Base-by-base conservation (phyloP, 192 early-diverging fungal genomes). In the Rhizophagus prolifer region DNA sequence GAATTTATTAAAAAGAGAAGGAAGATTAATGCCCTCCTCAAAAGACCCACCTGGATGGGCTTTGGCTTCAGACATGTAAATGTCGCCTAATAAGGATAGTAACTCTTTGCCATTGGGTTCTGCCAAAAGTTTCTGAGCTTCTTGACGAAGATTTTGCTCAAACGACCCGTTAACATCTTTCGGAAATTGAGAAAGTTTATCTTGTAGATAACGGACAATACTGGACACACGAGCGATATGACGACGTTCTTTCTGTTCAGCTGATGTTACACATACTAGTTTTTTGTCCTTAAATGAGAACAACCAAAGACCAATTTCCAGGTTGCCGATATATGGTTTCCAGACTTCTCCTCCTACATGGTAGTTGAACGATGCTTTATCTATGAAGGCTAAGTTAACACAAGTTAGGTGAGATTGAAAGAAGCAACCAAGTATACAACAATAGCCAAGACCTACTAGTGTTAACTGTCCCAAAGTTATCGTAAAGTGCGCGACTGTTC, bases 351-450 rank as follows among this genome's bases (percentile, higher is more conserved):
- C 31, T 67, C 65, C 65, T 34, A 67, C 65, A 38, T 67, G 21
- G 13, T 21, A 9, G 21, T 67, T 67, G 5, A 67, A 34, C 34
- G 65, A 67, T n/a, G 31, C 31, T 41, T 67, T 67, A 67, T 7
- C 19, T 23, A 4, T 16, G 9, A 67, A n/a, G 36, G 21, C 65
- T 67, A 36, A 25, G 4, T 9, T 54, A 38, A 38, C 47, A 19
- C 10, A 62, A 62, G 30, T 30, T 25, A n/a, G 10, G 10, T 31
- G 16, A 65, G 16, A n/a, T 36, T 10, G 9, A 31, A 4, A 65
- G 4, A 16, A 77, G 77, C 31, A 31, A 23, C 21, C 61, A 79
- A 87, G 5, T n/a, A 21, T n/a, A 36, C 2, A 72, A 75, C 86
- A 31, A 21, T 3, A 41, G 21, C 8, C 21, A 9, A 67, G 13